Conservation (phyloP, 768 basidiomycete species). For the Suillus tomentosus region DNA sequence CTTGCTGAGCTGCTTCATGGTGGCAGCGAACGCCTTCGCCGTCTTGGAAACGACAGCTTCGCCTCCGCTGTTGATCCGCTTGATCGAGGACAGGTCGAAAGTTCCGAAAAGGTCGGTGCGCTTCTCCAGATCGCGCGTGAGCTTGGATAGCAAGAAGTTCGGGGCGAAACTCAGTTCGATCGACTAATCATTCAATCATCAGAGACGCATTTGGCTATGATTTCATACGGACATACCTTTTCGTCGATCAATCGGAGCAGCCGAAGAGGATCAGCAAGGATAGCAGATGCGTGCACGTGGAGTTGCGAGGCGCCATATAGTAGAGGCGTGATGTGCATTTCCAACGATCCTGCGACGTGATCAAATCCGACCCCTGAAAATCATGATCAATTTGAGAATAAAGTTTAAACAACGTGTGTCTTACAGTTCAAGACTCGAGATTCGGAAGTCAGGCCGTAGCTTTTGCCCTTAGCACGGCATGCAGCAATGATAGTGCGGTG, state of each 20-base stretch:
- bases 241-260: constrained; percentile 36
- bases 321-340: constrained; percentile 43
- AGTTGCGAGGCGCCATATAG: constrained; percentile 32
- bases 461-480: constrained; percentile 35
- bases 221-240: constrained; percentile 32
- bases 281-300: constrained; percentile 25
- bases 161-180: constrained; percentile 39
- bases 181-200: constrained; percentile 20
- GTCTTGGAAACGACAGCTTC: constrained; percentile 43
- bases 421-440: constrained; percentile 44
- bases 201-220: constrained; percentile 15
- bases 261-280: constrained; percentile 27
- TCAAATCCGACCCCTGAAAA: constrained; percentile 44
- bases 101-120: constrained; percentile 26
- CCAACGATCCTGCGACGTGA: constrained; percentile 46
- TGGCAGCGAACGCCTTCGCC: constrained; percentile 39
- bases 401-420: constrained; percentile 3
- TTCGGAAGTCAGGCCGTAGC: constrained; percentile 34
- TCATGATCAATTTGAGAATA: neutral
- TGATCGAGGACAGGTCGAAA: constrained; percentile 38
- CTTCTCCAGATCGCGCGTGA: constrained; percentile 35
- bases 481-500: constrained; percentile 41
- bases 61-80: constrained; percentile 43
- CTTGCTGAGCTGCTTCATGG: constrained; percentile 30
- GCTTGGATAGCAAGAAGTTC: constrained; percentile 45